Evolutionary conservation across 192 early-diverging fungal species (phyloP), one percentile per base, ranked within the genome.

Genomic region (Coemansia sp.): DNA sequence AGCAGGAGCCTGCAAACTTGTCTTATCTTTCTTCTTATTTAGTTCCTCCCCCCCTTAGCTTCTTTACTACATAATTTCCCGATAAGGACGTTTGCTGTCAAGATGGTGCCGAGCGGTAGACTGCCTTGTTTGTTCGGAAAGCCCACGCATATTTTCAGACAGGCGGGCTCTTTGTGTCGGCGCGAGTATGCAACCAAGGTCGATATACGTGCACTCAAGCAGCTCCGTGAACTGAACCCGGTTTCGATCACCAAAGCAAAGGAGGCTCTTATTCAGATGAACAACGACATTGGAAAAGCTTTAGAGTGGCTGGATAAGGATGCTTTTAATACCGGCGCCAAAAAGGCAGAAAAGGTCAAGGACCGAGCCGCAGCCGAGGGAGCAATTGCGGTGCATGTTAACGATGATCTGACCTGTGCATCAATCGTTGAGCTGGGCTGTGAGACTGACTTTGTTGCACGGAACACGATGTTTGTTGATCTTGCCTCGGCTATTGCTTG

Each of bases 381-480:
- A 19, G 87, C 89, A 6, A 84, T 88, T 11, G 77, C 85, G 3
- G 74, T 90, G 53, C 83, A 88, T 22, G 65, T 68, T 50, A 75
- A 72, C 63, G 76, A 70, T 6, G 61, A 60, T 63, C 75, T 69
- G 57, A 81, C 83, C 37, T 77, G 79, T 32, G 87, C 86, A 13
- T 77, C 91, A 12, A 88, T 92, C 46, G 77, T 91, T 32, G 91
- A 93, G 84, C 88, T 92, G 55, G 74, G 71, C 77, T 94, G 92
- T 65, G 97, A 98, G 76, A 96, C 97, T 0, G 97, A 98, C 74
- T 98, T 98, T 87, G 97, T 98, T 6, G 92, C 94, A 7, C 87
- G 92, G 63, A 93, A 91, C 69, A 76, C 74, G 32, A 73, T 89
- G 54, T 97, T 97, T 85, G 86, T 89, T 40, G 79, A 88, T 39